phyloP scores from a whole-genome alignment of 1,284 basidiomycete species.

The Clitocybe nebularis region DNA sequence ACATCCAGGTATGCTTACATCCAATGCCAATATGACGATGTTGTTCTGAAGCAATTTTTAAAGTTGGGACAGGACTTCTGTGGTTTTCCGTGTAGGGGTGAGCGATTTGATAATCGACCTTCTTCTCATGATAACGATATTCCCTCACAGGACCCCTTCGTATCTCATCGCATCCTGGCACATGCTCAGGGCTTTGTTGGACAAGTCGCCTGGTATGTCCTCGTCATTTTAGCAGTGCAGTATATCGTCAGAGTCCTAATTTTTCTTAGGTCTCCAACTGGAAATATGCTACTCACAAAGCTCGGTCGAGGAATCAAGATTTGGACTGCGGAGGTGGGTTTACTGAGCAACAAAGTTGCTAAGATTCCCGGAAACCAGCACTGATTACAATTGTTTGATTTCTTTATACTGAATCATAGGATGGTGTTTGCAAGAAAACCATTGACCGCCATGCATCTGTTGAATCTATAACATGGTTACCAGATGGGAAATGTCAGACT shows the following conservation, averaged over 20 bases:
- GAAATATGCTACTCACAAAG: slow-evolving; percentile 61
- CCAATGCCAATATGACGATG: not conserved
- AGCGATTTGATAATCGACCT: slow-evolving; percentile 21
- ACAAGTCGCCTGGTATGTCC: slow-evolving; percentile 69
- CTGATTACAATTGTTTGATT: slow-evolving; percentile 10
- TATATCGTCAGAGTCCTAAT: no score
- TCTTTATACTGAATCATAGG: slow-evolving; percentile 34
- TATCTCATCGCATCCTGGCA: slow-evolving; percentile 60
- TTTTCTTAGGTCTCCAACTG: slow-evolving; percentile 58
- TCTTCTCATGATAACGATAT: not conserved
- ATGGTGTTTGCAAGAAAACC: slow-evolving; percentile 68
- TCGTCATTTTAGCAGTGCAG: not conserved
- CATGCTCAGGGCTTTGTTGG: slow-evolving; percentile 74
- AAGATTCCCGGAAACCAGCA: slow-evolving; percentile 1
- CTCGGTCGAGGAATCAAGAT: slow-evolving; percentile 69
- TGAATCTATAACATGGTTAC: slow-evolving; percentile 71
- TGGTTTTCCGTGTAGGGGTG: slow-evolving; percentile 70
- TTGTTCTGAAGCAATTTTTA: not conserved
- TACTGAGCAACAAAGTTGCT: slow-evolving; percentile 4
- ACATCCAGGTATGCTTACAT: slow-evolving; percentile 54
- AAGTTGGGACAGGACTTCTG: slow-evolving; percentile 76
- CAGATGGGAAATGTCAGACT: slow-evolving; percentile 60
- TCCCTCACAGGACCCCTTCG: slow-evolving; percentile 46
- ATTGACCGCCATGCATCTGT: slow-evolving; percentile 61
- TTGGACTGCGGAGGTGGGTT: slow-evolving; percentile 62